Conservation (phyloP, 2,329 filamentous ascomycete species). For the Lasiodiplodia sp. region DNA sequence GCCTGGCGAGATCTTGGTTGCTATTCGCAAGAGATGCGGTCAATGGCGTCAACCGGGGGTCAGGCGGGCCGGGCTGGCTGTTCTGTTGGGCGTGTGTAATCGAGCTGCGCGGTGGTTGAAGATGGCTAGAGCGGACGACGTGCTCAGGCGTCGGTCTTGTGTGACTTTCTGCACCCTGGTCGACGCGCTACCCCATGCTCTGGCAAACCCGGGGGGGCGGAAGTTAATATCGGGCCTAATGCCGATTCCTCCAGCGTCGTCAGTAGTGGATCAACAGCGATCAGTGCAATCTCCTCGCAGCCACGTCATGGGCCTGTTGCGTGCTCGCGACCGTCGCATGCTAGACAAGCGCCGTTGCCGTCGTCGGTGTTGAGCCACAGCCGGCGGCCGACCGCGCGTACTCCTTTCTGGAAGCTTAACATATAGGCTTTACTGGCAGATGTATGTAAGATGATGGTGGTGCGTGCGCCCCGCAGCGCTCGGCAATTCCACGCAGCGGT, state of each 20-base stretch:
- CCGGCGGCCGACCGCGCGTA: constrained; percentile 15
- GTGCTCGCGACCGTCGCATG: constrained; percentile 5
- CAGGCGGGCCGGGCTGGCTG: constrained; percentile 10
- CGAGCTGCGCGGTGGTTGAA: constrained; percentile 7
- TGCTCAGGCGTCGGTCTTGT: constrained; percentile 27
- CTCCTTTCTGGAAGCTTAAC: constrained; percentile 4
- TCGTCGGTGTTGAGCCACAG: neutral
- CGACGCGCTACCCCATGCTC: constrained; percentile 21
- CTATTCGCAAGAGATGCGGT: constrained; percentile 27
- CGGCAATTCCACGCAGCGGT: neutral
- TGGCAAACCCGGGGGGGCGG: constrained; percentile 4
- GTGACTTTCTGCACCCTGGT: constrained; percentile 2
- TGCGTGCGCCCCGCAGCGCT: neutral
- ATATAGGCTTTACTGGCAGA: neutral
- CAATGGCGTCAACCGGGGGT: constrained; percentile 27
- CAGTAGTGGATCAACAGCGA: constrained; percentile 19
- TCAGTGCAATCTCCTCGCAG: constrained; percentile 18
- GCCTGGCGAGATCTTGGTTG: constrained; percentile 14
- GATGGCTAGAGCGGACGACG: constrained; percentile 23
- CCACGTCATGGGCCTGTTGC: constrained; percentile 20
- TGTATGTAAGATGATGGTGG: neutral
- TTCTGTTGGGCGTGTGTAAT: constrained; percentile 12
- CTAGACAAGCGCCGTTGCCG: neutral
- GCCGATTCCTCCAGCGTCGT: constrained; percentile 19
- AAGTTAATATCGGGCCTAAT: constrained; percentile 20